Evolutionary conservation across 2,329 filamentous ascomycete genomes (phyloP), one percentile per base, ranked within the genome.

Genomic region (Cladophialophora chaetospira): DNA sequence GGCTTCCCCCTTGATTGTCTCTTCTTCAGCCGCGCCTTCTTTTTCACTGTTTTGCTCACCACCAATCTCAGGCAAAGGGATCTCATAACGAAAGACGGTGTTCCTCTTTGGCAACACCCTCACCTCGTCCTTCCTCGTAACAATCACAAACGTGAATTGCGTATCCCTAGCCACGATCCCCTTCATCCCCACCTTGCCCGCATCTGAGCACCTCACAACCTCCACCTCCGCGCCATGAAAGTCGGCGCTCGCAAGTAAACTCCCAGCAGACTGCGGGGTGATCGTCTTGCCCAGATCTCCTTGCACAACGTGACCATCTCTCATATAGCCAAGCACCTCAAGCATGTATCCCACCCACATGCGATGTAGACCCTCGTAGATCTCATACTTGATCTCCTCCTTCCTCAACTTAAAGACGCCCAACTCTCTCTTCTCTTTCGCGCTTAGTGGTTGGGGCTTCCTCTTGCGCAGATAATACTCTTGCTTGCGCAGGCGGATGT

Each of bases 101-200:
- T 91, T 87, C 70, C 96, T 91, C 70, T 99, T 99, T 3, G 94
- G 93, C 55, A 97, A 79, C 36, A 84, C 66, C 56, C 55, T 60
- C 9, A 61, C 57, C 58, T 56, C 77, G 73, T 92, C 81, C 64
- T 79, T 80, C 67, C 73, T 78, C 2, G 90, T 96, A 35, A 97
- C 81, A 60, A 99, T 75, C 71, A 96, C 89, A 72, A 97, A 89
- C 1, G 88, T 87, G 68, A 88, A 93, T 70, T 88, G 91, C 49
- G 88, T 87, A 75, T 99, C 94, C 70, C 89, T 86, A 36, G 97
- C 85, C 58, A 97, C 88, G 65, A 97, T 93, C 13, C 94, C 94
- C 66, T 79, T 83, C 52, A 93, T 74, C 0, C 94, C 93, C 0
- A 99, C 92, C 13, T 93, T 80, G 52, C 88, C 86, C 13, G 88